Percentiles rank a stretch among this genome's conserved stretches.
Conservation (phyloP, 352 stramenopile genomes). For the Pythium guiyangense region DNA sequence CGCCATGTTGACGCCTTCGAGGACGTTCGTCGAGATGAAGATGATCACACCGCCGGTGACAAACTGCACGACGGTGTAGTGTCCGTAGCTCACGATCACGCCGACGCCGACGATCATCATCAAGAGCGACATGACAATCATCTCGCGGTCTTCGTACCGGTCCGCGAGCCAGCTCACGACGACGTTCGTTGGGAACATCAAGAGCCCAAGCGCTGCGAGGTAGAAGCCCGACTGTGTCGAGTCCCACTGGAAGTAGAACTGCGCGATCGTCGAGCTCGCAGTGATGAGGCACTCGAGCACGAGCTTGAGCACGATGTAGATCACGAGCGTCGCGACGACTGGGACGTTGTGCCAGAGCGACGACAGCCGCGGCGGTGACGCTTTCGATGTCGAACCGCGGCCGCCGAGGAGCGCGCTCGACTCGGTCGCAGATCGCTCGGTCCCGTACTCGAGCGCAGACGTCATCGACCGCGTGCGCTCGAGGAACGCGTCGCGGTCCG, state of each 20-base stretch:
- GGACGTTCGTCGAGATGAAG: slow-evolving; percentile 91
- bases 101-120: slow-evolving; percentile 89
- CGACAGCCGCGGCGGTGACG: slow-evolving; percentile 20
- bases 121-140: slow-evolving; percentile 84
- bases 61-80: slow-evolving; percentile 87
- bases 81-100: slow-evolving; percentile 81
- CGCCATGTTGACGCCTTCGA: slow-evolving; percentile 93
- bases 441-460: slow-evolving; percentile 19
- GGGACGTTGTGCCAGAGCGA: slow-evolving; percentile 74
- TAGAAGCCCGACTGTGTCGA: slow-evolving; percentile 83
- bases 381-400: neutral
- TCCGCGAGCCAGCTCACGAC: slow-evolving; percentile 87
- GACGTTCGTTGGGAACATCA: slow-evolving; percentile 93
- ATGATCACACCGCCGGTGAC: slow-evolving; percentile 86
- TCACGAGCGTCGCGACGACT: slow-evolving; percentile 68
- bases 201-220: slow-evolving; percentile 79
- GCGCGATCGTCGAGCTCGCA: slow-evolving; percentile 74
- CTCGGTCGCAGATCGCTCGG: neutral
- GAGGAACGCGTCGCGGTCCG: slow-evolving; percentile 49
- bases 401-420: slow-evolving; percentile 8
- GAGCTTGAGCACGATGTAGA: slow-evolving; percentile 92
- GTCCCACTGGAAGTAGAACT: slow-evolving; percentile 90
- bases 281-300: slow-evolving; percentile 89
- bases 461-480: slow-evolving; percentile 37
- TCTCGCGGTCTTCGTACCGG: slow-evolving; percentile 89